Evolutionary conservation across 306 rosid genomes (phyloP).

Genomic region (Cicer pinnatifidum): DNA sequence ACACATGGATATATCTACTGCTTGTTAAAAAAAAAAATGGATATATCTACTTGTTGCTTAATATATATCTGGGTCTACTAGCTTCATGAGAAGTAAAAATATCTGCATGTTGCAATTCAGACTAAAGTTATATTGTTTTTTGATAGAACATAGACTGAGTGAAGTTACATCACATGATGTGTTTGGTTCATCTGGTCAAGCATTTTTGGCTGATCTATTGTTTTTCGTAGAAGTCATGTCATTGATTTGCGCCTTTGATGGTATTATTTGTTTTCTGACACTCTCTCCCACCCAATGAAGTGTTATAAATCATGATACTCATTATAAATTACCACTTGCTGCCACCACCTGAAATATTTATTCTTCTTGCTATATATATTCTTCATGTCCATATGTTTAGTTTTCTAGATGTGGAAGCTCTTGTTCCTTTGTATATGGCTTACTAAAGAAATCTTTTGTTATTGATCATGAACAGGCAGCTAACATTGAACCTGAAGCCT

Average conservation of each 20-base stretch:
- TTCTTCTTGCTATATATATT: constrained; percentile 19
- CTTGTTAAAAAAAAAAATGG: no score
- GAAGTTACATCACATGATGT: constrained; percentile 39
- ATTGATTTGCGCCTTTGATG: constrained; percentile 26
- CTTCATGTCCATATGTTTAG: constrained; percentile 1
- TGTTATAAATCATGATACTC: background rate
- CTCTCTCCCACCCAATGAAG: background rate
- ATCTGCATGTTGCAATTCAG: constrained; percentile 19
- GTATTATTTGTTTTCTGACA: constrained; percentile 18
- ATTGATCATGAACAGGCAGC: constrained; percentile 72
- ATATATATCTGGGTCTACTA: constrained; percentile 23
- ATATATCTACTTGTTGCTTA: background rate
- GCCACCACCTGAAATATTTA: background rate
- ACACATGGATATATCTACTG: background rate
- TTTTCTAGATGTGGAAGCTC: background rate
- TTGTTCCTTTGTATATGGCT: constrained; percentile 28
- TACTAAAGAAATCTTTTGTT: constrained; percentile 36
- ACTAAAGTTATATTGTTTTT: constrained; percentile 20
- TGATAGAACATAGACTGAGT: constrained; percentile 23
- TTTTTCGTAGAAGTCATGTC: constrained; percentile 17
- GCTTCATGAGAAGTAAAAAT: background rate
- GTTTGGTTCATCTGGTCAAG: constrained; percentile 40
- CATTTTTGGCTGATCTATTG: constrained; percentile 20
- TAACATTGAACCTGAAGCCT: constrained; percentile 81
- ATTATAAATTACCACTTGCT: constrained; percentile 6